These are phyloP conservation scores for Wickerhamiella alocasiicola DNA, from an alignment of 805 yeast species.

Conservation along the genomic window DNA sequence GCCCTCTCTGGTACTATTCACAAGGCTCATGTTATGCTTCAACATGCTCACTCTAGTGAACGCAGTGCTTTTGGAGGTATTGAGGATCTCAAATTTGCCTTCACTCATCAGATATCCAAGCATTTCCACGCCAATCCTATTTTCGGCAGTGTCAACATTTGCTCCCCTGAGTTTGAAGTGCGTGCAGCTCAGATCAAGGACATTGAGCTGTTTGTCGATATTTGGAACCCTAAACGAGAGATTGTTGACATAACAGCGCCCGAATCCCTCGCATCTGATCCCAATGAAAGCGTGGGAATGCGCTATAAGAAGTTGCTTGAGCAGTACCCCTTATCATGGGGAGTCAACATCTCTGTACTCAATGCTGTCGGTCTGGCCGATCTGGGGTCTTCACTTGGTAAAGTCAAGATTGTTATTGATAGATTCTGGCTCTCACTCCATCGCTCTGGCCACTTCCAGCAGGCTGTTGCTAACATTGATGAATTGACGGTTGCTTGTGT, in stretches of 20 bases:
- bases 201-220: conserved; percentile 46
- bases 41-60: conserved; percentile 84
- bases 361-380: conserved; percentile 49
- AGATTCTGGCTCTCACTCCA: conserved; percentile 54
- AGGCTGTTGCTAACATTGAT: conserved; percentile 50
- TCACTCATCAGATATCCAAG: conserved; percentile 9
- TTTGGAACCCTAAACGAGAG: conserved; percentile 15
- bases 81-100: conserved; percentile 1
- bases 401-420: conserved; percentile 41
- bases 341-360: conserved; percentile 42
- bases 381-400: conserved; percentile 75
- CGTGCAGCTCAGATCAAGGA: conserved; percentile 83
- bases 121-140: conserved; percentile 14
- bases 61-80: conserved; percentile 44
- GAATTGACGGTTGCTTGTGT: conserved; percentile 39
- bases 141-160: conserved; percentile 35
- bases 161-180: conserved; percentile 42
- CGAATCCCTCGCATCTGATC: neutral
- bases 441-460: conserved; percentile 36
- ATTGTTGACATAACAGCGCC: neutral
- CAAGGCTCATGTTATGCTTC: conserved; percentile 58
- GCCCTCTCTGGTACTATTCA: conserved; percentile 38
- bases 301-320: conserved; percentile 20
- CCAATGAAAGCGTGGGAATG: neutral
- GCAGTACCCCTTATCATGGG: conserved; percentile 62